These are phyloP conservation scores for Pelagophyceae sp. DNA, from an alignment of 352 stramenopile species.

Conservation along the genomic window DNA sequence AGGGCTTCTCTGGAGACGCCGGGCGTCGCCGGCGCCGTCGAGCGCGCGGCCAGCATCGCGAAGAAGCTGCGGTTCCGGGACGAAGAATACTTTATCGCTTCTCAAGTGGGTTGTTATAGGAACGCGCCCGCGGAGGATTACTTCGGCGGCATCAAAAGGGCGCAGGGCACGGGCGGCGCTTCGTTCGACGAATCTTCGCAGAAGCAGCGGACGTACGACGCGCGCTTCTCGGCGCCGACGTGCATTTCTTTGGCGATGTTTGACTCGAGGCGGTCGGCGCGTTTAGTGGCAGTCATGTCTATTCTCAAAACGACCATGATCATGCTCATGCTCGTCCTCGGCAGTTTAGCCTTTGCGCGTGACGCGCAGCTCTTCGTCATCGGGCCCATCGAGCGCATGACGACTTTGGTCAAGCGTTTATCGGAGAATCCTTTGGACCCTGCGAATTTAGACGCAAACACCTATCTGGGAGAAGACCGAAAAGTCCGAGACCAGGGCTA, in stretches of 20 bases:
- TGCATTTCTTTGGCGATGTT: background rate
- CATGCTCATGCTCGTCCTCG: conserved; percentile 43
- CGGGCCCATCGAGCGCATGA: conserved; percentile 89
- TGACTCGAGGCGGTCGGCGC: background rate
- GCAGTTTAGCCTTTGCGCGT: conserved; percentile 61
- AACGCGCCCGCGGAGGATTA: background rate
- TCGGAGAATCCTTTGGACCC: conserved; percentile 63
- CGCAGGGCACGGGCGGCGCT: background rate
- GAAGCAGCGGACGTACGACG: background rate
- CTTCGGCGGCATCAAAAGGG: background rate
- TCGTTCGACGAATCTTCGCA: background rate
- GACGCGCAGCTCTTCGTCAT: conserved; percentile 89
- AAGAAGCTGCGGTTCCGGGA: background rate
- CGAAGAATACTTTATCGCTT: background rate
- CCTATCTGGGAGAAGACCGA: conserved; percentile 44
- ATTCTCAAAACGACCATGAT: conserved; percentile 47
- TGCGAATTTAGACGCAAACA: conserved; percentile 46
- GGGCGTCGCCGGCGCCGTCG: background rate
- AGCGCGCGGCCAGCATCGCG: background rate
- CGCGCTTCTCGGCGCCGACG: background rate
- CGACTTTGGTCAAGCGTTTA: conserved; percentile 63
- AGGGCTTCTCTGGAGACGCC: background rate
- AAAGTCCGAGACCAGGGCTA: conserved; percentile 52
- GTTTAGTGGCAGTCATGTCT: conserved; percentile 19
- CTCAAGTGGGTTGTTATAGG: background rate